These are phyloP conservation scores for Penicillium bialowiezense DNA, from an alignment of 495 filamentous ascomycete species.

Conservation along the genomic window DNA sequence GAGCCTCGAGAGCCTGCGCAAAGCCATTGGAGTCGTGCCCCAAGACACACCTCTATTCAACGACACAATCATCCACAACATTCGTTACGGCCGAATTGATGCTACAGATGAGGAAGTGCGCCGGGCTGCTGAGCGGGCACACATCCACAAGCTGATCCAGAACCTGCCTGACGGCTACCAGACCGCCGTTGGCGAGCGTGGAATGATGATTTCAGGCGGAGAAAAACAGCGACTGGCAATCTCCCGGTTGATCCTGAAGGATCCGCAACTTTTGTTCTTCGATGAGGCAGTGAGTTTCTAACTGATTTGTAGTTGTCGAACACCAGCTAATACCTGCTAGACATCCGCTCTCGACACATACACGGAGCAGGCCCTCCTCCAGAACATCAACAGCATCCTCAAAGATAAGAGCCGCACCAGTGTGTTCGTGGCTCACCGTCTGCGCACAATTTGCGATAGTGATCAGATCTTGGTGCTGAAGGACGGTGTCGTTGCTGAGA, in stretches of 20 bases:
- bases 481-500: slow-evolving; percentile 78
- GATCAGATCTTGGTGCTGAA: slow-evolving; percentile 91
- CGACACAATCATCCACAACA: slow-evolving; percentile 91
- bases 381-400: slow-evolving; percentile 91
- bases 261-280: slow-evolving; percentile 91
- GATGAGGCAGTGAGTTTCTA: slow-evolving; percentile 78
- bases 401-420: slow-evolving; percentile 86
- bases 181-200: slow-evolving; percentile 91
- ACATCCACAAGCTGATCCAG: slow-evolving; percentile 78
- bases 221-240: slow-evolving; percentile 95
- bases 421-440: slow-evolving; percentile 88
- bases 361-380: slow-evolving; percentile 86
- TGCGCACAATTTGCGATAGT: slow-evolving; percentile 91
- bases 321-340: slow-evolving; percentile 22
- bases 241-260: slow-evolving; percentile 81
- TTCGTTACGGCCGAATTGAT: slow-evolving; percentile 85
- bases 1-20: slow-evolving; percentile 74
- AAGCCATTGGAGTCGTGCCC: slow-evolving; percentile 89
- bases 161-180: slow-evolving; percentile 80
- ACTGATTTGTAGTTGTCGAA: background rate
- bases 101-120: slow-evolving; percentile 71
- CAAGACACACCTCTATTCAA: slow-evolving; percentile 98
- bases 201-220: slow-evolving; percentile 97
- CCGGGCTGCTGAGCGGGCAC: slow-evolving; percentile 74
- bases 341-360: slow-evolving; percentile 95